Evolutionary conservation across 441 rosid genomes (phyloP), one percentile per base, ranked within the genome.

Genomic region (Populus hybrid): DNA sequence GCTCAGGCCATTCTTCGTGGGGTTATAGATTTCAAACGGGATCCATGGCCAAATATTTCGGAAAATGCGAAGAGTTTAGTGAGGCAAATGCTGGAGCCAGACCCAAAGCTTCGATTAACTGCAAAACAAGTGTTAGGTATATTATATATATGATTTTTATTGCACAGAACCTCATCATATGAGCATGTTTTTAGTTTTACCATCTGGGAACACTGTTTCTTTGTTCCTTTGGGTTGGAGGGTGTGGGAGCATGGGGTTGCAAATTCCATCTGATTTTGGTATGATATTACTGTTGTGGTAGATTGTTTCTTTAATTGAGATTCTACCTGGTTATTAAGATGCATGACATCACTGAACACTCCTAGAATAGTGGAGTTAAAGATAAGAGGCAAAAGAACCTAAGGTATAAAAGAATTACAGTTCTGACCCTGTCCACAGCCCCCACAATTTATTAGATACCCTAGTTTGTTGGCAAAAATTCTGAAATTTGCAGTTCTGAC

Each of bases 1-100:
- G 99, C 99, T 21, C 99, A 94, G 86, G 98, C 99, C 85, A 96
- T 96, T 82, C 88, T 96, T 82, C 97, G 97, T 1, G 99, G 99
- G 76, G 70, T 87, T 68, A 94, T 96, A 84, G 99, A 96, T 86
- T 96, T 96, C 80, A 94, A 96, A 83, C 87, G 98, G 84, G 99
- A 96, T 75, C 99, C 99, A 53, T 96, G 99, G 99, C 98, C 99
- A 79, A 91, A 89, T 82, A 86, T 96, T 82, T 96, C 99, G 3
- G 99, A 94, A 28, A 82, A 94, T 77, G 99, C 99, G 53, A 94
- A 94, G 84, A 89, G 81, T 86, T 84, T 96, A 74, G 98, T 96
- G 74, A 87, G 83, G 82, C 98, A 91, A 87, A 96, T 96, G 99
- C 82, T 96, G 87, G 99, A 96, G 89, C 97, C 99, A 57, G 98